phyloP scores from a whole-genome alignment of 2,329 filamentous ascomycete species.

The Neoscytalidium dimidiatum region DNA sequence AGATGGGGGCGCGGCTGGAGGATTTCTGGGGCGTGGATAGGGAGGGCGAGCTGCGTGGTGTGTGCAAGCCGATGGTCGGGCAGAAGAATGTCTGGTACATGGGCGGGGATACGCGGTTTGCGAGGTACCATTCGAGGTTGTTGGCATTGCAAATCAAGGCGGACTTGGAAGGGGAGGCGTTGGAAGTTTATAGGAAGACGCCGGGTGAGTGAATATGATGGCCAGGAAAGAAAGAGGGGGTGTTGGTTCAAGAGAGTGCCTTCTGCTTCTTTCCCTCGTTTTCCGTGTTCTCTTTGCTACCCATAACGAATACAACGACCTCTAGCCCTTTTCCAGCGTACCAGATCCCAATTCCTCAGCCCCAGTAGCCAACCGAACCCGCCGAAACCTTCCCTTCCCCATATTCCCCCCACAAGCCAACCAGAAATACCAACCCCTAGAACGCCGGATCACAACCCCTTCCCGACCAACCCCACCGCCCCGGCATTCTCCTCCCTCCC shows the following conservation, averaged over 20 bases:
- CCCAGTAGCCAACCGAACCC: neutral
- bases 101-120: constrained; percentile 45
- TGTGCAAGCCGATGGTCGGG: constrained; percentile 37
- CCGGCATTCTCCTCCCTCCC: constrained; percentile 5
- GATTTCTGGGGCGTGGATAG: constrained; percentile 50
- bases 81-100: constrained; percentile 45
- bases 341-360: no score
- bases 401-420: no score
- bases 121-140: constrained; percentile 51
- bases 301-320: no score
- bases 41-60: constrained; percentile 50
- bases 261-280: no score
- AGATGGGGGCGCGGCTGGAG: constrained; percentile 42
- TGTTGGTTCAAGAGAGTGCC: no score
- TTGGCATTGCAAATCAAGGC: constrained; percentile 51
- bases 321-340: no score
- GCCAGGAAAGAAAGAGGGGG: no score
- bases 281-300: no score
- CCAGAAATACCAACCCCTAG: neutral
- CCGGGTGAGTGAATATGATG: constrained; percentile 1
- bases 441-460: neutral
- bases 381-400: neutral
- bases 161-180: constrained; percentile 32
- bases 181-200: constrained; percentile 20
- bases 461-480: neutral